Evolutionary conservation across 1,284 basidiomycete genomes (phyloP).

Genomic region (Cryptococcus wingfieldii): DNA sequence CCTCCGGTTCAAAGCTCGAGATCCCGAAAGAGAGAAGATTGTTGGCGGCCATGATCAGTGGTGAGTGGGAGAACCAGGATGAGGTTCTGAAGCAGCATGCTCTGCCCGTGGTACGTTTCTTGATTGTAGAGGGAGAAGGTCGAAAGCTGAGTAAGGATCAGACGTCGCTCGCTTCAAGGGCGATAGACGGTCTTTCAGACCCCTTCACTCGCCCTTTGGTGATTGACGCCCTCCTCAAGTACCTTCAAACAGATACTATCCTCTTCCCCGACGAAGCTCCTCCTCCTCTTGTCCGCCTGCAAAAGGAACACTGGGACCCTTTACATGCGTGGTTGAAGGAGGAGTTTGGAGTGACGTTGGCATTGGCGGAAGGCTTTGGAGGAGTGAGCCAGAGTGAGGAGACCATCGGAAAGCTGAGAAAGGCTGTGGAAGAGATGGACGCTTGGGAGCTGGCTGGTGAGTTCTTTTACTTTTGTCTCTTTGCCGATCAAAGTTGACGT

Average conservation of each 20-base stretch:
- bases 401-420: conserved; percentile 60
- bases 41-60: conserved; percentile 78
- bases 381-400: conserved; percentile 64
- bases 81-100: conserved; percentile 82
- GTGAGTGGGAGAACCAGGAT: conserved; percentile 95
- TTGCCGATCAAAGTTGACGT: not conserved
- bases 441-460: conserved; percentile 81
- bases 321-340: conserved; percentile 72
- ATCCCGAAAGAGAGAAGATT: conserved; percentile 68
- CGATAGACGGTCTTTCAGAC: conserved; percentile 73
- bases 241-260: conserved; percentile 93
- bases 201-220: conserved; percentile 61
- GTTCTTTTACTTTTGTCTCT: conserved; percentile 31
- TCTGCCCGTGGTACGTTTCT: conserved; percentile 70
- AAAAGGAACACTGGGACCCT: conserved; percentile 86
- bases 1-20: conserved; percentile 67
- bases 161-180: conserved; percentile 85
- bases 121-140: not conserved
- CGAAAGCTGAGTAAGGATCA: conserved; percentile 37
- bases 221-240: conserved; percentile 68
- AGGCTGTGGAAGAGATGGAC: conserved; percentile 62
- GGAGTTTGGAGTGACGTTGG: conserved; percentile 64
- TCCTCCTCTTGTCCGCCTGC: conserved; percentile 68
- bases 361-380: conserved; percentile 64
- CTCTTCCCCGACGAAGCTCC: conserved; percentile 82